Evolutionary conservation across 768 basidiomycete species (phyloP).

Genomic region (Exidia glandulosa): DNA sequence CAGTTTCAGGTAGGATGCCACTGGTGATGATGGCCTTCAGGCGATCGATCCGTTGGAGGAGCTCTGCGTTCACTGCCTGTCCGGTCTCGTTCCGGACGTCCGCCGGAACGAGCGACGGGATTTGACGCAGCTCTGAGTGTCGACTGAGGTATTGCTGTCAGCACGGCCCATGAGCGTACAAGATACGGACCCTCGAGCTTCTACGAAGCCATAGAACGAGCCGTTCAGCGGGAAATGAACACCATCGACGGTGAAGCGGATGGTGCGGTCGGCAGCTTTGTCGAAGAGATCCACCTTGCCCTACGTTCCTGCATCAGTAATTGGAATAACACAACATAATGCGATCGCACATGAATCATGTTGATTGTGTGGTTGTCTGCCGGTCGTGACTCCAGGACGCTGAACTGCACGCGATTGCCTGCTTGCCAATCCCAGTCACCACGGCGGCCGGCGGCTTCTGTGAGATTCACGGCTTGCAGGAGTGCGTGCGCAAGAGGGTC

Average conservation of each 20-base stretch:
- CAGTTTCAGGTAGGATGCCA: conserved; percentile 30
- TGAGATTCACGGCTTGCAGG: conserved; percentile 39
- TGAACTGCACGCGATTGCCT: conserved; percentile 13
- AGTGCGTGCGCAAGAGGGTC: conserved; percentile 35
- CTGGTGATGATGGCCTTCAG: conserved; percentile 52
- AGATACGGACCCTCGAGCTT: conserved; percentile 42
- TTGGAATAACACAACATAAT: background rate
- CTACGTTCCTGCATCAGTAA: conserved; percentile 22
- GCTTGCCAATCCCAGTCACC: conserved; percentile 37
- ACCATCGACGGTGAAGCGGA: conserved; percentile 65
- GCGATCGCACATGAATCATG: background rate
- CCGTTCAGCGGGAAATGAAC: conserved; percentile 66
- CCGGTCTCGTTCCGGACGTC: conserved; percentile 46
- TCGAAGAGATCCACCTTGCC: conserved; percentile 64
- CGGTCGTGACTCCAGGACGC: conserved; percentile 44
- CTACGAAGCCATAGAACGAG: conserved; percentile 65
- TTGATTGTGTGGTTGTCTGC: conserved; percentile 34
- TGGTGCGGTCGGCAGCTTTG: conserved; percentile 31
- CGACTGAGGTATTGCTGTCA: conserved; percentile 23
- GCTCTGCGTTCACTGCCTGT: conserved; percentile 45
- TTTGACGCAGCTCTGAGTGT: conserved; percentile 50
- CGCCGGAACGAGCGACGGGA: conserved; percentile 57
- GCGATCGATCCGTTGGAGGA: conserved; percentile 45
- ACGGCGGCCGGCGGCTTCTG: conserved; percentile 18
- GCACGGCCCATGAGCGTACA: background rate